phyloP scores from a whole-genome alignment of 345 rosid species.

The Eucalyptus cloeziana region DNA sequence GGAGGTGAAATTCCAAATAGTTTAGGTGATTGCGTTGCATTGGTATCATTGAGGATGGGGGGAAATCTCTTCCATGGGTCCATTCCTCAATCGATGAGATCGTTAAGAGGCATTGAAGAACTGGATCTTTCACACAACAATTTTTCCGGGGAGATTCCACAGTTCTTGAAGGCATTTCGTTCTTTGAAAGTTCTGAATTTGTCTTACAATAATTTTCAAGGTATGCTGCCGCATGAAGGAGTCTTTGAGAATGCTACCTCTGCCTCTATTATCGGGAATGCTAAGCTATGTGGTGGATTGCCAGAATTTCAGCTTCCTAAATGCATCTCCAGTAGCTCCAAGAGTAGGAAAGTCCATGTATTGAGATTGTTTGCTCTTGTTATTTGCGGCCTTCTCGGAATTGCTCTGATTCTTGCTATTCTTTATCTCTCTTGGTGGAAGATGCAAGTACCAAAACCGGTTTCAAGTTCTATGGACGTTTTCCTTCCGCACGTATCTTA shows the following conservation, averaged over 20 bases:
- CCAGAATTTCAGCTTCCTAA: neutral
- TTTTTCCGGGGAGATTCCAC: neutral
- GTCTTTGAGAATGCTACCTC: neutral
- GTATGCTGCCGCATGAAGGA: neutral
- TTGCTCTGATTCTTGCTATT: neutral
- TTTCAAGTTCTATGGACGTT: neutral
- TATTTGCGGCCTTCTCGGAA: neutral
- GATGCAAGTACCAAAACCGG: neutral
- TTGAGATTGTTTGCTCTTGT: neutral
- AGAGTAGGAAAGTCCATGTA: neutral
- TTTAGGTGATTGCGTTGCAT: neutral
- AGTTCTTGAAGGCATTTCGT: neutral
- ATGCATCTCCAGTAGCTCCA: neutral
- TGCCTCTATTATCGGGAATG: neutral
- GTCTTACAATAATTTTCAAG: neutral
- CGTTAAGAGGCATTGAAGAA: neutral
- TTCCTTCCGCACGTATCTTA: neutral
- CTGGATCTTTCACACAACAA: neutral
- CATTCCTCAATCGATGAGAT: neutral
- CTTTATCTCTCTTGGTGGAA: neutral
- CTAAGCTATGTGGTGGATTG: neutral
- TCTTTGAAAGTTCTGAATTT: neutral
- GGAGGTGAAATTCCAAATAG: neutral
- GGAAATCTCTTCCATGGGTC: neutral
- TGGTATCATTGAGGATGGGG: neutral